A percentile compares a stretch with the other conserved stretches of the same genome.
phyloP scores from a whole-genome alignment of 345 rosid genomes.

The Populus davidiana region DNA sequence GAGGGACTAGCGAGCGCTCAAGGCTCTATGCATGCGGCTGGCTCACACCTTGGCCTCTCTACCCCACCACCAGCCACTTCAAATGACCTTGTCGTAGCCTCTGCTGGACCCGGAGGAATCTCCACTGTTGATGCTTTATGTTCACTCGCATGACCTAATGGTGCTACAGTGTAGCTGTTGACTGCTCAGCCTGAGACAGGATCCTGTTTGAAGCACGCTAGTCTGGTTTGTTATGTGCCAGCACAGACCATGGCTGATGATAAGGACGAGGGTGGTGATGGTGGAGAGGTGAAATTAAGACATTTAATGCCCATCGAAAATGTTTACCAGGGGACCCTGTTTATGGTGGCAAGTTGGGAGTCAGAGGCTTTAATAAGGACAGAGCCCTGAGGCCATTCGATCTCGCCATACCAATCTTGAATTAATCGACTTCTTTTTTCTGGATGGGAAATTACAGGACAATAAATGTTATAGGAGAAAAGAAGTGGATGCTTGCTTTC shows the following conservation, averaged over 20 bases:
- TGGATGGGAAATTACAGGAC: neutral
- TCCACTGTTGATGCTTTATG: conserved; percentile 84
- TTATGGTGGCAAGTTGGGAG: conserved; percentile 60
- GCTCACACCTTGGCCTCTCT: conserved; percentile 68
- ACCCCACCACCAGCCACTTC: conserved; percentile 69
- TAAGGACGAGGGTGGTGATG: conserved; percentile 10
- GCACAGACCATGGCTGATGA: conserved; percentile 86
- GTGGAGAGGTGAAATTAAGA: conserved; percentile 20
- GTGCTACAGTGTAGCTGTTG: conserved; percentile 59
- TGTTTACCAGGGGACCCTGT: conserved; percentile 81
- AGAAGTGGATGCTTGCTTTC: neutral
- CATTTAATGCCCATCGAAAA: conserved; percentile 88
- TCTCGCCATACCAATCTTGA: conserved; percentile 92
- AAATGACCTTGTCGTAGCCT: conserved; percentile 65
- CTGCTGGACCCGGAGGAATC: conserved; percentile 44
- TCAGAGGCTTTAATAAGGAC: conserved; percentile 41
- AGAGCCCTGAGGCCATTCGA: conserved; percentile 61
- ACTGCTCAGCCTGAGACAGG: conserved; percentile 71
- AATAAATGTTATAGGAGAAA: neutral
- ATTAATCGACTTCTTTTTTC: neutral
- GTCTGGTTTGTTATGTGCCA: too few relatives aligned
- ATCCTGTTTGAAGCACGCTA: conserved; percentile 45
- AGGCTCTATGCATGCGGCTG: conserved; percentile 80
- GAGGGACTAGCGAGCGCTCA: conserved; percentile 88
- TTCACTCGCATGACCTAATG: conserved; percentile 51